Conservation (phyloP, 169 alveolate genomes). For the Eimeria acervulina region DNA sequence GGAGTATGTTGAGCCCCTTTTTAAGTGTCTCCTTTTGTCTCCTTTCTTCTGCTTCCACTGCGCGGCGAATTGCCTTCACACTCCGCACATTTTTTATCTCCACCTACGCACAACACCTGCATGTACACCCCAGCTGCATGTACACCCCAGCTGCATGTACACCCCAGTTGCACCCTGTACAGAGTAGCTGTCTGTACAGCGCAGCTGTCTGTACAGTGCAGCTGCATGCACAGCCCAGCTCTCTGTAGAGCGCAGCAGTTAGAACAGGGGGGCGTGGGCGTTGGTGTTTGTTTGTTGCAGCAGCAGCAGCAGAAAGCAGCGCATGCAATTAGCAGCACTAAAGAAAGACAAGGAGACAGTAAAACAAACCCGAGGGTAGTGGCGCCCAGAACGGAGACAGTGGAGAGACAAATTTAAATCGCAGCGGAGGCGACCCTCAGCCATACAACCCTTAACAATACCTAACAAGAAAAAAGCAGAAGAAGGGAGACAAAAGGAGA, state of each 20-base stretch:
- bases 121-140: not conserved
- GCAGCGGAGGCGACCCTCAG: conserved; percentile 70
- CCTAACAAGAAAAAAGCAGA: conserved; percentile 1
- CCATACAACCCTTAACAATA: conserved; percentile 43
- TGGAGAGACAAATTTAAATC: conserved; percentile 75
- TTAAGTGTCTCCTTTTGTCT: conserved; percentile 19
- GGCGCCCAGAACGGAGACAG: not conserved
- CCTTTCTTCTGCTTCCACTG: conserved; percentile 20
- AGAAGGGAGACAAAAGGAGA: not conserved
- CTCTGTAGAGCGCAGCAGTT: too few species aligned
- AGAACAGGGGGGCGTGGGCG: too few species aligned
- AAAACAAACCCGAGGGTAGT: conserved; percentile 65
- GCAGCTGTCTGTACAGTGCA: too few species aligned
- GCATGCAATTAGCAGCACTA: too few species aligned
- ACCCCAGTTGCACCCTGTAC: too few species aligned
- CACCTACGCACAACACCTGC: not conserved
- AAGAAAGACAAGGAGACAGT: too few species aligned
- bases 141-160: too few species aligned
- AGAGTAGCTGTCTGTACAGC: too few species aligned
- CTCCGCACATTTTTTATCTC: conserved; percentile 74
- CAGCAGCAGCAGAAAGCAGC: too few species aligned
- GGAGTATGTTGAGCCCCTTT: not conserved
- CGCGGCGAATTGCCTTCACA: conserved; percentile 54
- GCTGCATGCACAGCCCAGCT: too few species aligned
- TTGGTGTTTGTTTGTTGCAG: too few species aligned